A percentile compares a stretch with the other conserved stretches of the same genome.
These are phyloP conservation scores for Cicer bijugum DNA, from an alignment of 306 rosid genomes.

Conservation along the genomic window DNA sequence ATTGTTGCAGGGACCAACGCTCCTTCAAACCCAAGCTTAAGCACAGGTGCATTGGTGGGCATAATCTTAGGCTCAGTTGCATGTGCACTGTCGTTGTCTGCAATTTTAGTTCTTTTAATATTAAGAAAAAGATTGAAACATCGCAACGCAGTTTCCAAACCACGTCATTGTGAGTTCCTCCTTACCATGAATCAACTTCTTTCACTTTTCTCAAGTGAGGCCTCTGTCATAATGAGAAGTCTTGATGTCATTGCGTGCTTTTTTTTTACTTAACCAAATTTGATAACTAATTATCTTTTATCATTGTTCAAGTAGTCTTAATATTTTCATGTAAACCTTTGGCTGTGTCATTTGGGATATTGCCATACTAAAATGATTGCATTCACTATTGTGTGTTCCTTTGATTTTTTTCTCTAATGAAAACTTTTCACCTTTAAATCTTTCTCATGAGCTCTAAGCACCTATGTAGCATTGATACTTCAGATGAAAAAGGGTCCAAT, in stretches of 20 bases:
- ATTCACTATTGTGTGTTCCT: background rate
- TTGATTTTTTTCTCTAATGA: background rate
- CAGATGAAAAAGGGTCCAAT: background rate
- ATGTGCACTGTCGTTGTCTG: constrained; percentile 65
- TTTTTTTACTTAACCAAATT: background rate
- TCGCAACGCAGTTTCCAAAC: constrained; percentile 51
- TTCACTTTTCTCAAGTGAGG: background rate
- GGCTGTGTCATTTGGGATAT: background rate
- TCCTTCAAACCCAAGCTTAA: constrained; percentile 53
- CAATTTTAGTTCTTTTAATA: constrained; percentile 63
- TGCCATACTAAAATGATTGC: background rate
- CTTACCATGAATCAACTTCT: constrained; percentile 40
- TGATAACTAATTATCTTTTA: background rate
- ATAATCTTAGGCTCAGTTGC: constrained; percentile 75
- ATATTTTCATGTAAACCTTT: background rate
- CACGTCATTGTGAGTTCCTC: constrained; percentile 71
- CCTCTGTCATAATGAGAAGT: background rate
- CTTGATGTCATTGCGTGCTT: background rate
- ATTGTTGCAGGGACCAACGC: constrained; percentile 50
- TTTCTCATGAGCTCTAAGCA: background rate
- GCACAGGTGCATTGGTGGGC: constrained; percentile 75
- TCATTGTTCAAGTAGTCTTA: background rate
- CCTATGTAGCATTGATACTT: background rate
- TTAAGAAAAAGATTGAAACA: constrained; percentile 52
- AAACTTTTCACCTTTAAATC: background rate